Base-by-base conservation (phyloP, 805 yeast genomes). In the Myxozyma monticola region DNA sequence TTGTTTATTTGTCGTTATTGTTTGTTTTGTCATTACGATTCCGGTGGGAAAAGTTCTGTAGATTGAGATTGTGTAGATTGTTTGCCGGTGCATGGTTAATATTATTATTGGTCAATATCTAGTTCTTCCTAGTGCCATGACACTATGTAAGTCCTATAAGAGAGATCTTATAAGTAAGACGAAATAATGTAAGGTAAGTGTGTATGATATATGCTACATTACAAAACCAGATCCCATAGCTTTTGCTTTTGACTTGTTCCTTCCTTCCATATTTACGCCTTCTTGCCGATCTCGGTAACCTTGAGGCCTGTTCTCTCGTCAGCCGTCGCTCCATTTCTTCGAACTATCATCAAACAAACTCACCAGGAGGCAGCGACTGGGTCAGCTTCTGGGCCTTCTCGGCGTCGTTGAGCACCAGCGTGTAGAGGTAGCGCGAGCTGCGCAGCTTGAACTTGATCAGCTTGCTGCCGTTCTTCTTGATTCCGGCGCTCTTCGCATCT, bases 401-500 rank as follows among this genome's bases (percentile, higher is more conserved):
- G 70, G 88, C 85, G 76, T 93, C 98, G 79, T 85, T 82, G 70
- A 93, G 91, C 66, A 86, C 86, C 76, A 91, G 81, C 67, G 99
- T 93, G 87, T 93, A 93, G 72, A 88, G 83, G 81, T 86, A 75
- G 75, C 80, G 88, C 62, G 96, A 70, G 76, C 97, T 96, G 83
- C 98, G 89, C 71, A 93, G 88, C 87, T 93, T 93, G 90, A 93
- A 93, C 79, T 93, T 93, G 80, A 96, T 89, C 78, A 86, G 93
- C 78, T 85, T 85, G 83, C 80, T 79, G 73, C 80, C 75, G 88
- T 88, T 88, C 79, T 84, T 83, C 85, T 93, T 93, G 81, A 93
- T 86, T 73, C 90, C 83, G 68, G 96, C 96, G 62, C 85, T 76
- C 77, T 81, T 81, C 72, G 93, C 88, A 83, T 90, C 98, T 70